A percentile compares a stretch with the other conserved stretches of the same genome.
Evolutionary conservation across 78 protist genomes (phyloP).

Genomic region (Trichosphaerium sp.): DNA sequence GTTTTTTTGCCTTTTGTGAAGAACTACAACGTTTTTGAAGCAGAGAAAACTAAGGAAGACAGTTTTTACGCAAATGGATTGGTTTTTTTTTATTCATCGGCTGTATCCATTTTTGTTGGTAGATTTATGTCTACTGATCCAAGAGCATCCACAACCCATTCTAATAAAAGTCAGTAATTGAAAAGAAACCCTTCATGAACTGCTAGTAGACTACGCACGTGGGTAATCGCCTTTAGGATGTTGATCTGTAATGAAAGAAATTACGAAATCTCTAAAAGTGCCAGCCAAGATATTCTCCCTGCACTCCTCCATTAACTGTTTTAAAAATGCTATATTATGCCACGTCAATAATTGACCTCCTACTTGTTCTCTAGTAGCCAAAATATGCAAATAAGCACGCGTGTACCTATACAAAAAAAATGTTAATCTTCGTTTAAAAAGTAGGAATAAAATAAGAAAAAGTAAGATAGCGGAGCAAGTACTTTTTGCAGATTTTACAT

Average conservation of each 20-base stretch:
- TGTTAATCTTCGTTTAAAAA: background rate
- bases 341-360: slow-evolving; percentile 72
- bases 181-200: too few relatives aligned
- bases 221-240: slow-evolving; percentile 49
- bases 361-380: slow-evolving; percentile 31
- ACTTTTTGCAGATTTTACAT: background rate
- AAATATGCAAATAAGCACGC: slow-evolving; percentile 57
- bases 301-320: slow-evolving; percentile 52
- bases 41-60: too few relatives aligned
- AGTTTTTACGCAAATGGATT: too few relatives aligned
- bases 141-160: slow-evolving; percentile 45
- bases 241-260: slow-evolving; percentile 24
- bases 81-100: too few relatives aligned
- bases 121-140: slow-evolving; percentile 16
- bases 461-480: background rate
- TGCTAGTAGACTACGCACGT: too few relatives aligned
- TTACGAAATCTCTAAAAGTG: slow-evolving; percentile 17
- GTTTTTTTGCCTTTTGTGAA: too few relatives aligned
- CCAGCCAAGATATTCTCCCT: slow-evolving; percentile 53
- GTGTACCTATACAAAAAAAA: slow-evolving; percentile 56
- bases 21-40: too few relatives aligned
- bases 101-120: too few relatives aligned
- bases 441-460: background rate
- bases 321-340: slow-evolving; percentile 82
- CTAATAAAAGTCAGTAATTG: too few relatives aligned